A percentile compares a stretch with the other conserved stretches of the same genome.
phyloP scores from a whole-genome alignment of 192 early-diverging fungal species.

The Tieghemiomyces parasiticus region DNA sequence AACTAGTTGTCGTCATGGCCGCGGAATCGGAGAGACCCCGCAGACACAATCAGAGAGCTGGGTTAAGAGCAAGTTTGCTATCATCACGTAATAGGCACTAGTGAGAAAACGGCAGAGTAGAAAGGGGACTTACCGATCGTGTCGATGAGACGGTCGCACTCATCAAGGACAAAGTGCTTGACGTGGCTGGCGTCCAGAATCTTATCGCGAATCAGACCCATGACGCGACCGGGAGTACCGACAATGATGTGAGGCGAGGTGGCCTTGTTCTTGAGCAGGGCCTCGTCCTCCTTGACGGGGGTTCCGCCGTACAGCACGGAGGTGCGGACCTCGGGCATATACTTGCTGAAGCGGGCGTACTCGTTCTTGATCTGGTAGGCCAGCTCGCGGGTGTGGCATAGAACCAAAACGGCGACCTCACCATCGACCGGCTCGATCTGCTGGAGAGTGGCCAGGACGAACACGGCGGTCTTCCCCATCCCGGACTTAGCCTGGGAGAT shows the following conservation, averaged over 20 bases:
- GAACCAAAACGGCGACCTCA: conserved; percentile 74
- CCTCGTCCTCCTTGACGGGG: conserved; percentile 57
- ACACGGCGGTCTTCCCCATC: conserved; percentile 98
- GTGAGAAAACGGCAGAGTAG: conserved; percentile 3
- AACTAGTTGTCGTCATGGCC: no score
- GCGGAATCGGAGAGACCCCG: no score
- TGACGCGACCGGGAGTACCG: conserved; percentile 90
- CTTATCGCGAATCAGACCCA: conserved; percentile 75
- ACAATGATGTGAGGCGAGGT: conserved; percentile 94
- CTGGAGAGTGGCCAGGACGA: conserved; percentile 88
- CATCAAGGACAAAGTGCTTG: conserved; percentile 97
- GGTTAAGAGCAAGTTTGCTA: conserved; percentile 52
- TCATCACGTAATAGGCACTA: conserved; percentile 12
- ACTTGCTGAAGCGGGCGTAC: conserved; percentile 91
- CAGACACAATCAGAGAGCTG: conserved; percentile 78
- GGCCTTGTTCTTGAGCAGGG: conserved; percentile 61
- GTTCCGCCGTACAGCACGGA: conserved; percentile 90
- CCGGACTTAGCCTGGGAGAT: conserved; percentile 97
- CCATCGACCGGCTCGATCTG: conserved; percentile 75
- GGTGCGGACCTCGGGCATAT: conserved; percentile 81
- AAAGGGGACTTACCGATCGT: conserved; percentile 55
- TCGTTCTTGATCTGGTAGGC: conserved; percentile 98
- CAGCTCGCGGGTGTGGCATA: conserved; percentile 96
- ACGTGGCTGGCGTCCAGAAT: conserved; percentile 62
- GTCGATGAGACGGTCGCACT: conserved; percentile 97